Conservation (phyloP, 305 asterid genomes). For the Rubia peregrina region DNA sequence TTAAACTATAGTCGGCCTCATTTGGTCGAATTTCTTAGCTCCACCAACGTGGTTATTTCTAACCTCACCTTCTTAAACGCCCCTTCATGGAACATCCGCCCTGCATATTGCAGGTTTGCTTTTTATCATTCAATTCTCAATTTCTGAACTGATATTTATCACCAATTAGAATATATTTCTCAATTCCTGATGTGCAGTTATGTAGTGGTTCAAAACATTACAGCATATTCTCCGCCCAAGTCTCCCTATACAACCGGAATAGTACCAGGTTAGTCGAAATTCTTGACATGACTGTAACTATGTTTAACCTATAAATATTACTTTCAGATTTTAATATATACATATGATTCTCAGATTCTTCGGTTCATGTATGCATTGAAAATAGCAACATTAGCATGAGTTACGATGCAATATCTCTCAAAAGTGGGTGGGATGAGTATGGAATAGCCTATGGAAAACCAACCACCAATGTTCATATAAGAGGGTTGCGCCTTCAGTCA, state of each 20-base stretch:
- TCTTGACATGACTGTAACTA: too few species aligned
- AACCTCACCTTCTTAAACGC: slow-evolving; percentile 88
- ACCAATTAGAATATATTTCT: background rate
- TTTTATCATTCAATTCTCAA: slow-evolving; percentile 6
- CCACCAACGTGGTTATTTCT: slow-evolving; percentile 63
- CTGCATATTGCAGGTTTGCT: slow-evolving; percentile 86
- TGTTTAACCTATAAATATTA: background rate
- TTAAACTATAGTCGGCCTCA: slow-evolving; percentile 89
- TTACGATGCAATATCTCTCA: slow-evolving; percentile 67
- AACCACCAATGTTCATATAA: slow-evolving; percentile 52
- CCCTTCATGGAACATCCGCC: slow-evolving; percentile 84
- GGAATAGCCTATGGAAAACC: slow-evolving; percentile 65
- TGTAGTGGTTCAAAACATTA: slow-evolving; percentile 84
- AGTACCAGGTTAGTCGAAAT: slow-evolving; percentile 70
- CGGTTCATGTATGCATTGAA: slow-evolving; percentile 76
- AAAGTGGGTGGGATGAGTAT: slow-evolving; percentile 99
- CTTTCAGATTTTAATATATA: too few species aligned
- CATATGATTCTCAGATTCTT: slow-evolving; percentile 61
- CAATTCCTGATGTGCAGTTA: slow-evolving; percentile 53
- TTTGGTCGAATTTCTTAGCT: slow-evolving; percentile 62
- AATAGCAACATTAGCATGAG: slow-evolving; percentile 79
- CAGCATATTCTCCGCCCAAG: slow-evolving; percentile 59
- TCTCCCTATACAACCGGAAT: slow-evolving; percentile 85
- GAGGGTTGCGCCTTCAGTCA: slow-evolving; percentile 44
- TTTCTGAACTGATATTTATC: background rate